These are phyloP conservation scores for Schizosaccharomyces lindneri DNA, from an alignment of 805 yeast species.

Conservation along the genomic window DNA sequence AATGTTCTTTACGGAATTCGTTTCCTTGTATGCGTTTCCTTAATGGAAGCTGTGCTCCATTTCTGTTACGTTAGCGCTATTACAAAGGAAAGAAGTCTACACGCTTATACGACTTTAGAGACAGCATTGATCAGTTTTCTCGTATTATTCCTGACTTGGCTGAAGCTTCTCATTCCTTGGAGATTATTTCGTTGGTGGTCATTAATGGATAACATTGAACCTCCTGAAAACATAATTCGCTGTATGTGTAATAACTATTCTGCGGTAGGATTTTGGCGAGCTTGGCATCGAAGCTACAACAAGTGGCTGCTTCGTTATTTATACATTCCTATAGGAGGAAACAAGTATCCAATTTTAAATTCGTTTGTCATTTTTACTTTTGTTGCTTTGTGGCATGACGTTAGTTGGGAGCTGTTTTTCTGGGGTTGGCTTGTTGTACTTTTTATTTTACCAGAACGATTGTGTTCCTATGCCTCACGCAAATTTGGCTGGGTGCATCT, in stretches of 20 bases:
- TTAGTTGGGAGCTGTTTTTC: slow-evolving; percentile 54
- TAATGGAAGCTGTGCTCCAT: slow-evolving; percentile 77
- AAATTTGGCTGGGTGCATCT: slow-evolving; percentile 4
- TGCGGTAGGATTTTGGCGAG: slow-evolving; percentile 91
- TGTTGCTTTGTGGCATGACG: slow-evolving; percentile 97
- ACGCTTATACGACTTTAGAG: slow-evolving; percentile 70
- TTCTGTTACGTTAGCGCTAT: slow-evolving; percentile 83
- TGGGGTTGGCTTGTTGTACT: slow-evolving; percentile 95
- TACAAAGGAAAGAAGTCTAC: slow-evolving; percentile 73
- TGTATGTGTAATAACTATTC: slow-evolving; percentile 88
- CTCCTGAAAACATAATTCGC: slow-evolving; percentile 93
- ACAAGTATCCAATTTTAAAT: slow-evolving; percentile 42
- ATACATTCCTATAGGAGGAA: slow-evolving; percentile 79
- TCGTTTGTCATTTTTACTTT: slow-evolving; percentile 72
- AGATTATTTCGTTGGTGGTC: slow-evolving; percentile 84
- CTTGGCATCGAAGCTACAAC: slow-evolving; percentile 91
- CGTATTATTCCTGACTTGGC: slow-evolving; percentile 77
- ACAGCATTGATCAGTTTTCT: slow-evolving; percentile 84
- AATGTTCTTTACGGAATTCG: slow-evolving; percentile 39
- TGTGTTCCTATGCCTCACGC: slow-evolving; percentile 18
- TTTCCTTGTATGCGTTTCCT: slow-evolving; percentile 44
- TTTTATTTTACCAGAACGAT: slow-evolving; percentile 69
- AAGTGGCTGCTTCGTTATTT: slow-evolving; percentile 74
- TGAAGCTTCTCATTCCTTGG: slow-evolving; percentile 87
- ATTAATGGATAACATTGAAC: slow-evolving; percentile 71